phyloP scores from a whole-genome alignment of 305 asterid species.

The Ilex paraguariensis region DNA sequence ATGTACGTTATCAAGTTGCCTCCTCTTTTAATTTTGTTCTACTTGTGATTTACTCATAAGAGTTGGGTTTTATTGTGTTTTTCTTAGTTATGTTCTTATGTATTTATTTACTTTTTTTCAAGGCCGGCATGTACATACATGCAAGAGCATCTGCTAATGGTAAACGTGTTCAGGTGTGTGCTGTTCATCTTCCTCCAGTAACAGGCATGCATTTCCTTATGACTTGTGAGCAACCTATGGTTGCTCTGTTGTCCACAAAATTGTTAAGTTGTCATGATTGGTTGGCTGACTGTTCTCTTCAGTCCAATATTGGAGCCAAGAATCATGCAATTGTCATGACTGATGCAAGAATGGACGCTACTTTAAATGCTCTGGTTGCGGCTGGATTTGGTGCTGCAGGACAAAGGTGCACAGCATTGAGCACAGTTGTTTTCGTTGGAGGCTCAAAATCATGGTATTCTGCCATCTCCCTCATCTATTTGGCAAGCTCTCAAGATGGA shows the following conservation, averaged over 20 bases:
- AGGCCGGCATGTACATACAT: slow-evolving; percentile 78
- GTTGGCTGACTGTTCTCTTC: slow-evolving; percentile 23
- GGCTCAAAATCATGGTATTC: slow-evolving; percentile 60
- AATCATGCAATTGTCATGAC: slow-evolving; percentile 72
- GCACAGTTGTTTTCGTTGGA: slow-evolving; percentile 75
- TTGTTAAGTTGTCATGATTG: slow-evolving; percentile 2
- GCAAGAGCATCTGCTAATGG: slow-evolving; percentile 80
- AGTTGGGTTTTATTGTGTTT: neutral
- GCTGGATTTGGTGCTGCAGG: slow-evolving; percentile 90
- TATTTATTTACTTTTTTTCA: slow-evolving; percentile 13
- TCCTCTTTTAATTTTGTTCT: neutral
- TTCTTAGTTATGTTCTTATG: slow-evolving; percentile 14
- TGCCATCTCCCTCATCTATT: slow-evolving; percentile 6
- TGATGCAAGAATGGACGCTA: slow-evolving; percentile 70
- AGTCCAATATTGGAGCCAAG: slow-evolving; percentile 80
- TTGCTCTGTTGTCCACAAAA: slow-evolving; percentile 13
- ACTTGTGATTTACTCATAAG: neutral
- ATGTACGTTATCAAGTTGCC: no score
- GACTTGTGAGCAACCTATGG: neutral
- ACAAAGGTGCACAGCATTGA: slow-evolving; percentile 70
- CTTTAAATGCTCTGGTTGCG: slow-evolving; percentile 58
- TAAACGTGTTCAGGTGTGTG: slow-evolving; percentile 71
- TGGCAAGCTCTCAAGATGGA: neutral
- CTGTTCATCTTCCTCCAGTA: slow-evolving; percentile 1
- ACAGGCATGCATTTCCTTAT: neutral